These are phyloP conservation scores for Pulveroboletus ravenelii DNA, from an alignment of 768 basidiomycete species.

Conservation along the genomic window DNA sequence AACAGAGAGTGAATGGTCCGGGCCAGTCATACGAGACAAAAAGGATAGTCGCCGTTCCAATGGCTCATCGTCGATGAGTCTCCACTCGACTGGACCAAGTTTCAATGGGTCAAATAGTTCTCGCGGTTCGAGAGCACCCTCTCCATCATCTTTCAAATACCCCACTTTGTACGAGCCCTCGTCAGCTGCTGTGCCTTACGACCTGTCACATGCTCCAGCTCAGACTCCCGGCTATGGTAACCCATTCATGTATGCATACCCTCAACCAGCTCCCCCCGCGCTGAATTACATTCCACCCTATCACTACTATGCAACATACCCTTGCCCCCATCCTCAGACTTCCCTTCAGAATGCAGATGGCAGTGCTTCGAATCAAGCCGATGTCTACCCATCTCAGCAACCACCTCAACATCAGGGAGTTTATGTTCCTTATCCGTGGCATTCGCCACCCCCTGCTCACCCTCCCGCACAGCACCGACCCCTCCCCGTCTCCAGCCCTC, in stretches of 20 bases:
- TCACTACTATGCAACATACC: conserved; percentile 44
- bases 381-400: conserved; percentile 31
- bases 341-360: conserved; percentile 37
- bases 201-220: conserved; percentile 29
- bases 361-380: conserved; percentile 24
- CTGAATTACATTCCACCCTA: conserved; percentile 39
- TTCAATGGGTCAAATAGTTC: conserved; percentile 59
- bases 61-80: conserved; percentile 56
- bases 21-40: conserved; percentile 50
- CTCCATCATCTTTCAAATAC: conserved; percentile 68
- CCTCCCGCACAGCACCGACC: conserved; percentile 39
- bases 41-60: conserved; percentile 50
- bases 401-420: conserved; percentile 30
- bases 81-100: conserved; percentile 47
- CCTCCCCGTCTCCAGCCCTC: conserved; percentile 29
- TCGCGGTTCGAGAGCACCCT: conserved; percentile 68
- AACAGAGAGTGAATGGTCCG: conserved; percentile 82
- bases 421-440: conserved; percentile 31
- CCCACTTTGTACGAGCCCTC: conserved; percentile 67
- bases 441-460: conserved; percentile 34
- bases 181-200: conserved; percentile 26
- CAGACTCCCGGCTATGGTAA: conserved; percentile 29
- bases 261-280: conserved; percentile 34
- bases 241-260: conserved; percentile 38
- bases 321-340: conserved; percentile 46